phyloP scores from a whole-genome alignment of 441 rosid genomes.

The Syzygium syzygioides region DNA sequence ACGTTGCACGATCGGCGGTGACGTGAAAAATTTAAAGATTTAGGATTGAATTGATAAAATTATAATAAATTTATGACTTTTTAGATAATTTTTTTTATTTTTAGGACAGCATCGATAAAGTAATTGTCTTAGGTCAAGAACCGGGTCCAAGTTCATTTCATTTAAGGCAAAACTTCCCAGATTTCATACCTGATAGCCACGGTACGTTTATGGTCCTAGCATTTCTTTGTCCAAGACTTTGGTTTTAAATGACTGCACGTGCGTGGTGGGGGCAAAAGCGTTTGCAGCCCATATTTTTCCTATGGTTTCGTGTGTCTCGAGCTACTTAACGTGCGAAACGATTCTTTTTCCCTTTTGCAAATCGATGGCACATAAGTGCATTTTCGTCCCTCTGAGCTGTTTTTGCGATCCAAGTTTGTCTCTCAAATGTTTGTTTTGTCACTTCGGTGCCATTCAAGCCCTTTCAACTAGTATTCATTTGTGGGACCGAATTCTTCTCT shows the following conservation, averaged over 20 bases:
- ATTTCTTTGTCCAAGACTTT: not conserved
- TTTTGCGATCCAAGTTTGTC: not conserved
- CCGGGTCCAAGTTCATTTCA: too few relatives aligned
- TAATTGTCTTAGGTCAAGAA: too few relatives aligned
- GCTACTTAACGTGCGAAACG: not conserved
- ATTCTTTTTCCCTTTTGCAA: not conserved
- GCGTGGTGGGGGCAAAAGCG: not conserved
- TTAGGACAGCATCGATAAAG: too few relatives aligned
- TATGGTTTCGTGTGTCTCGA: not conserved
- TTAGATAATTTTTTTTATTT: too few relatives aligned
- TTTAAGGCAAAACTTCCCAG: too few relatives aligned
- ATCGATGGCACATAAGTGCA: not conserved
- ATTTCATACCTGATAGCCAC: not conserved
- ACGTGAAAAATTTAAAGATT: too few relatives aligned
- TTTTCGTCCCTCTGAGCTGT: rapidly evolving
- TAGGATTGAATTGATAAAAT: too few relatives aligned
- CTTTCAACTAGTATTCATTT: too few relatives aligned
- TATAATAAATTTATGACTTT: too few relatives aligned
- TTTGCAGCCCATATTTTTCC: not conserved
- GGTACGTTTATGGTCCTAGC: not conserved
- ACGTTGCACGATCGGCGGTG: too few relatives aligned
- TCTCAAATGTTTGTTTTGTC: not conserved
- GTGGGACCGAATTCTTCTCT: too few relatives aligned
- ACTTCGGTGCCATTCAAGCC: not conserved
- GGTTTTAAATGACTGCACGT: not conserved